These are phyloP conservation scores for Fusarium staphyleae DNA, from an alignment of 2,329 filamentous ascomycete species.

Conservation along the genomic window DNA sequence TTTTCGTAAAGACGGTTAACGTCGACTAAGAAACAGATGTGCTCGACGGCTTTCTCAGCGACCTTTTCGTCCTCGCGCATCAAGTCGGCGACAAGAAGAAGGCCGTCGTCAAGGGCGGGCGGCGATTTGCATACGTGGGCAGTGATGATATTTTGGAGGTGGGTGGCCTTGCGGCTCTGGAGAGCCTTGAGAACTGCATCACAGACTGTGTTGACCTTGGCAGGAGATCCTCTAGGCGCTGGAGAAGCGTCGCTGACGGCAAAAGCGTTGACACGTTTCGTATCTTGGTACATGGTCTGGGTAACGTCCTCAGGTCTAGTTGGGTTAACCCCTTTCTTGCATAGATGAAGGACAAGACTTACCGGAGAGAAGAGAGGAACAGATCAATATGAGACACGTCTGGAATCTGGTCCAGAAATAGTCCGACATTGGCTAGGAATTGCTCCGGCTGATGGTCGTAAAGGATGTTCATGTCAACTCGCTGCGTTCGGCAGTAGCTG, in stretches of 20 bases:
- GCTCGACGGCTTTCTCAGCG: slow-evolving; percentile 89
- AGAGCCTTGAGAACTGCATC: slow-evolving; percentile 80
- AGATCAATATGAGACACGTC: slow-evolving; percentile 86
- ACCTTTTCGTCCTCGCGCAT: slow-evolving; percentile 72
- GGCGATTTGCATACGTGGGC: slow-evolving; percentile 93
- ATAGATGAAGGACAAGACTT: slow-evolving; percentile 39
- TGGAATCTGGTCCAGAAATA: slow-evolving; percentile 85
- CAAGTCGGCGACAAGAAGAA: slow-evolving; percentile 79
- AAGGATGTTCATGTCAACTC: slow-evolving; percentile 97
- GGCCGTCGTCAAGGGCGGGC: slow-evolving; percentile 85
- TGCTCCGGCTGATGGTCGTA: slow-evolving; percentile 91
- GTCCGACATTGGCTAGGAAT: slow-evolving; percentile 76
- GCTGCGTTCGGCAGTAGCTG: slow-evolving; percentile 84
- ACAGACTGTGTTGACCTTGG: slow-evolving; percentile 88
- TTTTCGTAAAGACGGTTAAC: slow-evolving; percentile 91
- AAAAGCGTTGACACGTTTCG: slow-evolving; percentile 56
- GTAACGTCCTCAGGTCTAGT: slow-evolving; percentile 87
- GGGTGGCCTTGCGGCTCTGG: slow-evolving; percentile 63
- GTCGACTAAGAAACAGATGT: slow-evolving; percentile 97
- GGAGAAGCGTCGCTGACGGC: slow-evolving; percentile 20
- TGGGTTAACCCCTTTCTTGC: slow-evolving; percentile 39
- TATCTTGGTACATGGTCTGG: slow-evolving; percentile 92
- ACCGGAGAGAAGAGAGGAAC: slow-evolving; percentile 86
- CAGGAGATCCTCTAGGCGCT: slow-evolving; percentile 28
- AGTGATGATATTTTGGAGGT: slow-evolving; percentile 92